phyloP scores from a whole-genome alignment of 2,329 filamentous ascomycete species.

The Cercospora sesami region DNA sequence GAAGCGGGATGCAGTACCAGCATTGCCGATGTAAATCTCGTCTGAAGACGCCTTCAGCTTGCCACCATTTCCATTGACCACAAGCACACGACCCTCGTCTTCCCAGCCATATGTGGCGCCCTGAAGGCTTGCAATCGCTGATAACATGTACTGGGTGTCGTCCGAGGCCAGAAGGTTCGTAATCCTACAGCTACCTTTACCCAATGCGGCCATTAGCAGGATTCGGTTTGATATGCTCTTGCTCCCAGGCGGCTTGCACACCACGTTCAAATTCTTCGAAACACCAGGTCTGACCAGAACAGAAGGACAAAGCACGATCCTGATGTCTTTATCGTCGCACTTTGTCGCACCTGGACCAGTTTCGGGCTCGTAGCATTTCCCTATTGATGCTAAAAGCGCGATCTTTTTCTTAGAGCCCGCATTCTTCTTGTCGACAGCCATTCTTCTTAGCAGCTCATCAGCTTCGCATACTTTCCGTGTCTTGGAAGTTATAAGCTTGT shows the following conservation, averaged over 20 bases:
- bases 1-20: constrained; percentile 93
- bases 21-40: constrained; percentile 90
- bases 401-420: constrained; percentile 94
- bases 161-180: constrained; percentile 94
- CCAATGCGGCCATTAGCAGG: constrained; percentile 87
- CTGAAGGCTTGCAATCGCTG: constrained; percentile 79
- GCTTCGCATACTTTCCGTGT: constrained; percentile 86
- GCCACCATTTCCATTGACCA: constrained; percentile 89
- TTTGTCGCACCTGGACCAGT: constrained; percentile 62
- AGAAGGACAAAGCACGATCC: constrained; percentile 77
- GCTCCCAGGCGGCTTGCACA: constrained; percentile 86
- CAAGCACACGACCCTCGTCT: constrained; percentile 85
- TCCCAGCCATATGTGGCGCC: constrained; percentile 93
- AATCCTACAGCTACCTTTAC: constrained; percentile 80
- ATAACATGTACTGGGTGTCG: constrained; percentile 95
- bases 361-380: constrained; percentile 79
- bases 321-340: constrained; percentile 82
- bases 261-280: constrained; percentile 63
- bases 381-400: constrained; percentile 86
- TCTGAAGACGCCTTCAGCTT: constrained; percentile 72
- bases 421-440: constrained; percentile 99
- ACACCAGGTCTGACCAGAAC: constrained; percentile 73
- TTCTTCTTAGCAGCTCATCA: constrained; percentile 81
- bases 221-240: constrained; percentile 98
- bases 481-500: constrained; percentile 79